Evolutionary conservation across 2,329 filamentous ascomycete species (phyloP), one percentile per base, ranked within the genome.

Genomic region (Curvularia sp.): DNA sequence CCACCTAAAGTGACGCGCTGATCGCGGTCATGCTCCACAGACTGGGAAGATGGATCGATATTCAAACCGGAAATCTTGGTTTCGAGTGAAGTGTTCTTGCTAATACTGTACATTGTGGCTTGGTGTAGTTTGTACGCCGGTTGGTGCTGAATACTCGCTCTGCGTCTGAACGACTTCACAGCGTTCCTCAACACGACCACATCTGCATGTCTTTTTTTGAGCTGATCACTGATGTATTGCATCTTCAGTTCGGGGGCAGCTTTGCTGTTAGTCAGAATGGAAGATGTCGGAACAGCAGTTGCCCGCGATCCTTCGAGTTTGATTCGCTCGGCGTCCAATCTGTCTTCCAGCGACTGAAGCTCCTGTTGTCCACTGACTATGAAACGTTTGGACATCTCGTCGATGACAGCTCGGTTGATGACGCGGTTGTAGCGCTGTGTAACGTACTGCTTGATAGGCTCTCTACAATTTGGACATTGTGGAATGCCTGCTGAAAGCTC

Each of bases 111-210:
- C 6, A 76, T 27, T 0, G 64, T 75, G 12, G 79, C 77, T 43
- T 79, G 72, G 28, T 78, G 70, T 13, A 80, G 76, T 49, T 77
- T 80, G 46, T 74, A 70, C 0, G 68, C 68, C 2, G 78, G 78
- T 42, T 80, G 73, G 47, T 80, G 68, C 41, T 72, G 71, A 9
- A 71, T 64, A 13, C 65, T 61, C 25, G 64, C 59, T 23, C 57
- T 66, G 2, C 32, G 47, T 15, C 65, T 58, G 27, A 78, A 74
- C 0, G 28, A 32, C 1, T 43, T 48, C 8, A 77, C 59, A 8
- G 53, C 51, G 1, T 53, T 66, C n/a, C 68, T 53, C 0, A 78
- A 41, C 6, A 53, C 39, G 3, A 28, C 45, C 3, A 58, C 50
- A 38, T 59, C 51, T 0, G 19, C 27, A 18, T 74, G 65, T 30